A percentile compares a stretch with the other conserved stretches of the same genome.
phyloP scores from a whole-genome alignment of 140 eudicot species.

The Flaveria floridana region DNA sequence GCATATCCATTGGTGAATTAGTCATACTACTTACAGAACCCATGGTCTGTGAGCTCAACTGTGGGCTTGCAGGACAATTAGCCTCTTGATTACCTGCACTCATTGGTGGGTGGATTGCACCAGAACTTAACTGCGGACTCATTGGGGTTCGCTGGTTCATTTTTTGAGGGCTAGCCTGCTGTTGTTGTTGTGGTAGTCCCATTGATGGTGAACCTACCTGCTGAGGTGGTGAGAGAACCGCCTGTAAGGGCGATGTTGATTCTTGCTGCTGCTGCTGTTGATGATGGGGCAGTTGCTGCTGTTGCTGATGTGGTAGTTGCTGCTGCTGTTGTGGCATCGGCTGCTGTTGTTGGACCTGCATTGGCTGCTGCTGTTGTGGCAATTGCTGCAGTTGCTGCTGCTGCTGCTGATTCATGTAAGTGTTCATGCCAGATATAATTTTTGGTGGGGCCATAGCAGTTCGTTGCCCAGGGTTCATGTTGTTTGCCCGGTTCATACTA shows the following conservation, averaged over 20 bases:
- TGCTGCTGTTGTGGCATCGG: conserved; percentile 44
- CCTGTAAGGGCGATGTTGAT: conserved; percentile 63
- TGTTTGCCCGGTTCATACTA: conserved; percentile 51
- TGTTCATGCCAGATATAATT: conserved; percentile 62
- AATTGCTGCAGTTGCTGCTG: conserved; percentile 36
- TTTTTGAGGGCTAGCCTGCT: conserved; percentile 80
- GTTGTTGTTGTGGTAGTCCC: conserved; percentile 66
- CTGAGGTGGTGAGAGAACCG: conserved; percentile 68
- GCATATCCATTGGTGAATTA: conserved; percentile 86
- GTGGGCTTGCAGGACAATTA: conserved; percentile 83
- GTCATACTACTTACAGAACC: conserved; percentile 82
- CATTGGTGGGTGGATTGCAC: conserved; percentile 66
- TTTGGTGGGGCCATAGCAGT: conserved; percentile 74
- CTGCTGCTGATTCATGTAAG: conserved; percentile 65
- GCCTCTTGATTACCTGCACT: conserved; percentile 67
- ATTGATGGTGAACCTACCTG: conserved; percentile 81
- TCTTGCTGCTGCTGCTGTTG: conserved; percentile 61
- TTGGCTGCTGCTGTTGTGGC: conserved; percentile 49
- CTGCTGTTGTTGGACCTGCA: conserved; percentile 50
- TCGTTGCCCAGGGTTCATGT: conserved; percentile 66
- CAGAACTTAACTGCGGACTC: conserved; percentile 95
- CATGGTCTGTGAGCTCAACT: conserved; percentile 89
- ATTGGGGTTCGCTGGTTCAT: conserved; percentile 91
- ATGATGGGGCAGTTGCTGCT: background rate
- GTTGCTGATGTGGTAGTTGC: conserved; percentile 43